phyloP scores from a whole-genome alignment of 345 rosid species.

The Clausena lansium region DNA sequence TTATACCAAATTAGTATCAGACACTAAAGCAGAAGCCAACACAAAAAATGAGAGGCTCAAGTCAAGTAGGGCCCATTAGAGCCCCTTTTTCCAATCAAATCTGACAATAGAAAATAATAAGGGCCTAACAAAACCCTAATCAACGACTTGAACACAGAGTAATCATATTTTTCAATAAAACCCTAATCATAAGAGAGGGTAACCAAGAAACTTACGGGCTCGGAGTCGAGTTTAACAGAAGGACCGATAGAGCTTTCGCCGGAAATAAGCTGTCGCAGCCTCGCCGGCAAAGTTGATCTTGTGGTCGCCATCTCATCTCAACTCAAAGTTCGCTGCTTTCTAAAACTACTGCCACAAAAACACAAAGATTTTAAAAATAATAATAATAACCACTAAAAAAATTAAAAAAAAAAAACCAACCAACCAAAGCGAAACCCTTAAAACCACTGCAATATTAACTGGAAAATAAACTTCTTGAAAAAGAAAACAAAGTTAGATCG shows the following conservation, averaged over 20 bases:
- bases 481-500: conserved; percentile 26
- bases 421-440: conserved; percentile 10
- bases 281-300: conserved; percentile 87
- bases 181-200: neutral
- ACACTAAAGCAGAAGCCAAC: neutral
- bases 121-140: conserved; percentile 16
- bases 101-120: neutral
- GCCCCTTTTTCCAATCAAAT: neutral
- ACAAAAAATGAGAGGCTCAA: neutral
- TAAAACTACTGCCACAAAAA: conserved; percentile 28
- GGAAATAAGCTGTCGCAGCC: conserved; percentile 84
- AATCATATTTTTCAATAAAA: neutral
- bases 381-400: neutral
- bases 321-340: conserved; percentile 34
- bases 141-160: neutral
- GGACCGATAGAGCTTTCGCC: conserved; percentile 80
- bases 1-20: neutral
- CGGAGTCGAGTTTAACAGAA: conserved; percentile 76
- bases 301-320: conserved; percentile 64
- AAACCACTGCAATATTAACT: conserved; percentile 7
- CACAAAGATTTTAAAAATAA: neutral
- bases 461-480: neutral
- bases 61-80: neutral
- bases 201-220: conserved; percentile 59
- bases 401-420: neutral